phyloP scores from a whole-genome alignment of 140 eudicot species.

The Oenanthe javanica region DNA sequence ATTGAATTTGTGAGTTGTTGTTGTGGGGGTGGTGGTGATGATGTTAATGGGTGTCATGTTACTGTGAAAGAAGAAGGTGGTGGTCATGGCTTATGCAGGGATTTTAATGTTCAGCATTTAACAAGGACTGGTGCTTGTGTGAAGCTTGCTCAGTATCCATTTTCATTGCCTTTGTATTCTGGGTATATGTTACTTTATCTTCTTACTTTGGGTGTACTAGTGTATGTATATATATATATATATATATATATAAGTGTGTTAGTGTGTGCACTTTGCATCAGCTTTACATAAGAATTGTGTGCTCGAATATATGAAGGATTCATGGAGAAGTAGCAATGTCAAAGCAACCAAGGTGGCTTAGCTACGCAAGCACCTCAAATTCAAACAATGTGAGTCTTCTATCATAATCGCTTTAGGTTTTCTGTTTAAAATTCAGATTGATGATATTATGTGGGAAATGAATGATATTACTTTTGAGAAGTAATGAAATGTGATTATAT shows the following conservation, averaged over 20 bases:
- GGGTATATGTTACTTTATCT: constrained; percentile 32
- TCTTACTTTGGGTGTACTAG: background rate
- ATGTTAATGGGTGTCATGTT: constrained; percentile 3
- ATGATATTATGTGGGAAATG: background rate
- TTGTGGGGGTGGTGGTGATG: constrained; percentile 60
- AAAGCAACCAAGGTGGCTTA: constrained; percentile 51
- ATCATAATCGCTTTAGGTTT: background rate
- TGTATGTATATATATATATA: too few relatives aligned
- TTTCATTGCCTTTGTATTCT: constrained; percentile 55
- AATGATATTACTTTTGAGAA: background rate
- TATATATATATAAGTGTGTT: background rate
- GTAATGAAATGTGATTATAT: background rate
- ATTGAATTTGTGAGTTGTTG: constrained; percentile 71
- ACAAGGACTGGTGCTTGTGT: constrained; percentile 38
- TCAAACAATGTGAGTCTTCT: constrained; percentile 23
- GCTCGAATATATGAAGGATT: constrained; percentile 31
- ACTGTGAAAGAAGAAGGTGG: constrained; percentile 34
- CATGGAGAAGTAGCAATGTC: constrained; percentile 83
- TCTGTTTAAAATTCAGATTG: background rate
- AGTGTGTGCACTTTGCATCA: background rate
- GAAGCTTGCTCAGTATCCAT: constrained; percentile 52
- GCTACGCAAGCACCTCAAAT: constrained; percentile 5
- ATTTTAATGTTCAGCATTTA: constrained; percentile 38
- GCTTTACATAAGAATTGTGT: constrained; percentile 6
- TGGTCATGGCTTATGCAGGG: constrained; percentile 41